Percentiles rank a stretch among this genome's conserved stretches.
Conservation (phyloP, 371 early-diverging fungal species). For the Mortierella sp. region DNA sequence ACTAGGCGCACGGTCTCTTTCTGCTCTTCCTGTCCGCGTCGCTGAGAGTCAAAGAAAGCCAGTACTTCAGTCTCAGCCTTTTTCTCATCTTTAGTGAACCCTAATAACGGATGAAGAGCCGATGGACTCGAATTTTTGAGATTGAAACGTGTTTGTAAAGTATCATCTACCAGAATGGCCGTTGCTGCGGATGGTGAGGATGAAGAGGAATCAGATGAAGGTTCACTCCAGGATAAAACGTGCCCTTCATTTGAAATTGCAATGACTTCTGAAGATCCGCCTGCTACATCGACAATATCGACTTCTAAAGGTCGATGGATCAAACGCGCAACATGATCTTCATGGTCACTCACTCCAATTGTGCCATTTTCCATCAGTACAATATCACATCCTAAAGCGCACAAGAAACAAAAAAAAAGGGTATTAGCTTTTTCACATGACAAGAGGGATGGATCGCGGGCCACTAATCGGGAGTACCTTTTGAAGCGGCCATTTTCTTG, state of each 20-base stretch:
- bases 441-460: not conserved
- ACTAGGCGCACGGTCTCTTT: constrained; percentile 42
- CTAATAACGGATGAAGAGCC: constrained; percentile 33
- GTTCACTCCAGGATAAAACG: constrained; percentile 49
- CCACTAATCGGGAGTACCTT: constrained; percentile 14
- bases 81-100: constrained; percentile 37
- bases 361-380: constrained; percentile 47
- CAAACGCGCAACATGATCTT: constrained; percentile 53
- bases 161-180: not conserved
- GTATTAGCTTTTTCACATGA: not conserved
- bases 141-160: constrained; percentile 16
- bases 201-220: constrained; percentile 8
- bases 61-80: constrained; percentile 48
- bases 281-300: constrained; percentile 45
- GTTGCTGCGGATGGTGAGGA: not conserved
- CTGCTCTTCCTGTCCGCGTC: constrained; percentile 25
- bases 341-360: constrained; percentile 55
- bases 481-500: constrained; percentile 49
- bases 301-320: constrained; percentile 51
- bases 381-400: constrained; percentile 36
- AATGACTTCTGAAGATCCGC: constrained; percentile 53
- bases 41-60: constrained; percentile 50
- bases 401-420: not conserved
- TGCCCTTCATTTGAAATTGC: constrained; percentile 44
- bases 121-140: constrained; percentile 18